Conservation (phyloP, 768 basidiomycete genomes). For the Astraeus odoratus region DNA sequence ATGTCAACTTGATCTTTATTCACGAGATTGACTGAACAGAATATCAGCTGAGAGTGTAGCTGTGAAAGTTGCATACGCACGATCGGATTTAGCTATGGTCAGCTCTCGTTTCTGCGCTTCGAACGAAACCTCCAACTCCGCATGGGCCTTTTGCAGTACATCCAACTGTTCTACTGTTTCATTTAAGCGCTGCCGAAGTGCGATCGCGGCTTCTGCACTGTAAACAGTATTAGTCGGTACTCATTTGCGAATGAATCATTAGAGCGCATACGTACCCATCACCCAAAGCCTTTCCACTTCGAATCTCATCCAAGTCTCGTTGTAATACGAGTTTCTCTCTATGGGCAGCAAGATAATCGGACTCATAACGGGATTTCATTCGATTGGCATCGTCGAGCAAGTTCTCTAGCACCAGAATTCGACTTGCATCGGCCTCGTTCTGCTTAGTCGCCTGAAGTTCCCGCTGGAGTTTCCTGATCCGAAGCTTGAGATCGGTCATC, state of each 20-base stretch:
- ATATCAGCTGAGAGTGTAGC: constrained; percentile 3
- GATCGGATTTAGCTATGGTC: constrained; percentile 77
- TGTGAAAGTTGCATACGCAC: constrained; percentile 37
- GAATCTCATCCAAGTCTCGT: constrained; percentile 80
- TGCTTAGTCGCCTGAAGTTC: constrained; percentile 72
- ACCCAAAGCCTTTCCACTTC: constrained; percentile 76
- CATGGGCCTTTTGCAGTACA: constrained; percentile 53
- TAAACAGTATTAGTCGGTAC: not conserved
- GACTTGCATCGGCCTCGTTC: constrained; percentile 71
- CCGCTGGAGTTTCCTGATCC: constrained; percentile 72
- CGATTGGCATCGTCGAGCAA: constrained; percentile 85
- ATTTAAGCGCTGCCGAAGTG: constrained; percentile 79
- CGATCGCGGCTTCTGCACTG: constrained; percentile 83
- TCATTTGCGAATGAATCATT: constrained; percentile 1
- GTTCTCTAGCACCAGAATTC: constrained; percentile 82
- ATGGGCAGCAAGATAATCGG: constrained; percentile 80
- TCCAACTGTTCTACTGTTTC: constrained; percentile 85
- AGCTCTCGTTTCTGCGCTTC: constrained; percentile 61
- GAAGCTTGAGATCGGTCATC: constrained; percentile 88
- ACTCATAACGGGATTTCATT: constrained; percentile 85
- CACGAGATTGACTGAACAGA: constrained; percentile 68
- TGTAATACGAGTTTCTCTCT: constrained; percentile 76
- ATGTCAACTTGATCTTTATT: constrained; percentile 93
- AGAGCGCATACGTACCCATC: constrained; percentile 53
- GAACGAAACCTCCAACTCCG: constrained; percentile 65